Conservation (phyloP, 306 rosid species). For the Geum urbanum region DNA sequence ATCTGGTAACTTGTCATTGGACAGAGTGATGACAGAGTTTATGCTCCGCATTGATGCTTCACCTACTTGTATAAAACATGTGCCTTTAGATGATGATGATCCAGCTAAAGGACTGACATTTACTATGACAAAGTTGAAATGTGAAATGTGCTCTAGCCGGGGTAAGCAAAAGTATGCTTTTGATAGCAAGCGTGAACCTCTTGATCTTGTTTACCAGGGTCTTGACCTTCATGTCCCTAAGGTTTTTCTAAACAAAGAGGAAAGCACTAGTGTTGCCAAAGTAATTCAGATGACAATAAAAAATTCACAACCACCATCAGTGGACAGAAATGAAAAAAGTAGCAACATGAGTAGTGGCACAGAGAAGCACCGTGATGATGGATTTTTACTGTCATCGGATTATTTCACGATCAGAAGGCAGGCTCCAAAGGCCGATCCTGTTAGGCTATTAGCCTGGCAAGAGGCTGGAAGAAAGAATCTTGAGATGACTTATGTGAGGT, state of each 20-base stretch:
- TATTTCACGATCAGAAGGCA: constrained; percentile 96
- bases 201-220: constrained; percentile 94
- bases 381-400: constrained; percentile 83
- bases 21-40: constrained; percentile 97
- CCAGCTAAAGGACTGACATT: constrained; percentile 95
- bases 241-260: constrained; percentile 62
- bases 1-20: constrained; percentile 92
- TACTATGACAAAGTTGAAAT: constrained; percentile 70
- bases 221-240: constrained; percentile 83
- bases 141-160: constrained; percentile 76
- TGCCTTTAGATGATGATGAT: constrained; percentile 93
- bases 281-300: constrained; percentile 72
- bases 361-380: constrained; percentile 90
- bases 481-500: constrained; percentile 74
- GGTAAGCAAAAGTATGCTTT: constrained; percentile 91
- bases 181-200: constrained; percentile 80
- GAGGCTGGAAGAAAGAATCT: constrained; percentile 89
- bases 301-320: constrained; percentile 57
- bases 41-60: constrained; percentile 86
- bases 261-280: constrained; percentile 62
- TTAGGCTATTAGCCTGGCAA: constrained; percentile 89
- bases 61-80: constrained; percentile 70
- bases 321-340: constrained; percentile 60
- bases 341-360: constrained; percentile 37
- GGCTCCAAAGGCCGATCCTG: constrained; percentile 92